Percentiles rank a stretch among this genome's conserved stretches.
Conservation (phyloP, 768 basidiomycete genomes). For the Tricholoma sp. region DNA sequence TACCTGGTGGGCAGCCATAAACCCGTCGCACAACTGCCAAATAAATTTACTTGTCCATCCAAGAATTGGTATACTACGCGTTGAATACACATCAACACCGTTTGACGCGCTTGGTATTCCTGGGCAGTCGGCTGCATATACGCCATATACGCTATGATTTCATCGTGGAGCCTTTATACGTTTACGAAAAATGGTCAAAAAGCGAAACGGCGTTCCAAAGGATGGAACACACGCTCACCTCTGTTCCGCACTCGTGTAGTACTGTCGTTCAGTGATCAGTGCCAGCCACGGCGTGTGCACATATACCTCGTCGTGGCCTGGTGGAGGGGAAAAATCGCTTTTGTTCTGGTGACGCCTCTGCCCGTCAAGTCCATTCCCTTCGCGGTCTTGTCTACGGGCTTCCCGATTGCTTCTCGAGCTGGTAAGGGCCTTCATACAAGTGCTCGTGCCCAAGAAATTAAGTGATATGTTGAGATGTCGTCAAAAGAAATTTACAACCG, state of each 20-base stretch:
- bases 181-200: background rate
- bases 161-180: conserved; percentile 50
- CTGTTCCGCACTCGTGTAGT: conserved; percentile 21
- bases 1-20: conserved; percentile 60
- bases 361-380: background rate
- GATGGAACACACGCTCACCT: conserved; percentile 18
- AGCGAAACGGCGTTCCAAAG: background rate
- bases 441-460: background rate
- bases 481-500: too few relatives aligned
- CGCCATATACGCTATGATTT: conserved; percentile 51
- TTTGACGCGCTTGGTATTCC: conserved; percentile 43
- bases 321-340: background rate
- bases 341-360: background rate
- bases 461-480: too few relatives aligned
- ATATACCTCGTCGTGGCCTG: background rate
- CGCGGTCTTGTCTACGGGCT: conserved; percentile 3
- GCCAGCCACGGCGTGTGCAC: conserved; percentile 16
- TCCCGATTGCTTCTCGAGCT: conserved; percentile 10
- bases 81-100: conserved; percentile 42
- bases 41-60: conserved; percentile 44
- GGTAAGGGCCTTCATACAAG: conserved; percentile 11
- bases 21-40: conserved; percentile 58
- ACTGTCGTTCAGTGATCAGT: conserved; percentile 8
- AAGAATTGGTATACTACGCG: conserved; percentile 42
- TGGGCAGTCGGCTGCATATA: conserved; percentile 50